Evolutionary conservation across 2,329 filamentous ascomycete genomes (phyloP).

Genomic region (Clonostachys solani): DNA sequence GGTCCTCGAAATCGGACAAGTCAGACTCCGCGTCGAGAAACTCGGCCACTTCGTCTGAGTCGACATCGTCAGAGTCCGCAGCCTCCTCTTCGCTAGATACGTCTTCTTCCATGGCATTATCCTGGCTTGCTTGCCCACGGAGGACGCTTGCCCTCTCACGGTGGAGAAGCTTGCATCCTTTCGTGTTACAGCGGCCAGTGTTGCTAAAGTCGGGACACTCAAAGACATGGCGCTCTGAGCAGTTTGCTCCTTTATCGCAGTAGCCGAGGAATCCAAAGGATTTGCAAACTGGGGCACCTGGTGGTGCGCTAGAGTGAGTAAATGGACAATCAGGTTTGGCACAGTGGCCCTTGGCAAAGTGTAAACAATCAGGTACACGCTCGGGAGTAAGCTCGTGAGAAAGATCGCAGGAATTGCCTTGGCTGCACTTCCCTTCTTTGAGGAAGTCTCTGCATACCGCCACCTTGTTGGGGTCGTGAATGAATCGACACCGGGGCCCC

Average conservation of each 20-base stretch:
- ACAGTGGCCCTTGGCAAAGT: slow-evolving; percentile 88
- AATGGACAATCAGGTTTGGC: slow-evolving; percentile 83
- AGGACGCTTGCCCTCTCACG: slow-evolving; percentile 79
- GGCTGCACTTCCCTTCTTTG: slow-evolving; percentile 71
- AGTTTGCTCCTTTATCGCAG: slow-evolving; percentile 76
- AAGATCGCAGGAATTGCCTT: slow-evolving; percentile 79
- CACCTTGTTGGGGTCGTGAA: slow-evolving; percentile 82
- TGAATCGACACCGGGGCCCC: slow-evolving; percentile 73
- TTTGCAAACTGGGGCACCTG: slow-evolving; percentile 75
- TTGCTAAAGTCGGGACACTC: slow-evolving; percentile 97
- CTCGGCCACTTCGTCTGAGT: slow-evolving; percentile 71
- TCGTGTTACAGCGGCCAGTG: slow-evolving; percentile 74
- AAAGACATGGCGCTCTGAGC: slow-evolving; percentile 79
- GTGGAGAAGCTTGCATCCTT: slow-evolving; percentile 81
- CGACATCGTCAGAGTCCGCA: slow-evolving; percentile 74
- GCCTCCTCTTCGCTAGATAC: slow-evolving; percentile 74
- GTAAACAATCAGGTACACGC: slow-evolving; percentile 82
- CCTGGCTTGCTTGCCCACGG: slow-evolving; percentile 52
- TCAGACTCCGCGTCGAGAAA: slow-evolving; percentile 53
- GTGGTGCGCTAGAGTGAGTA: slow-evolving; percentile 75
- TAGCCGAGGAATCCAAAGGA: slow-evolving; percentile 84
- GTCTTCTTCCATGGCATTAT: slow-evolving; percentile 60
- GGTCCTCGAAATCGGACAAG: slow-evolving; percentile 50
- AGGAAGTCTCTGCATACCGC: slow-evolving; percentile 88
- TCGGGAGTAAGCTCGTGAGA: slow-evolving; percentile 83